phyloP scores from a whole-genome alignment of 371 early-diverging fungal species.

The Rhizopus sp. region DNA sequence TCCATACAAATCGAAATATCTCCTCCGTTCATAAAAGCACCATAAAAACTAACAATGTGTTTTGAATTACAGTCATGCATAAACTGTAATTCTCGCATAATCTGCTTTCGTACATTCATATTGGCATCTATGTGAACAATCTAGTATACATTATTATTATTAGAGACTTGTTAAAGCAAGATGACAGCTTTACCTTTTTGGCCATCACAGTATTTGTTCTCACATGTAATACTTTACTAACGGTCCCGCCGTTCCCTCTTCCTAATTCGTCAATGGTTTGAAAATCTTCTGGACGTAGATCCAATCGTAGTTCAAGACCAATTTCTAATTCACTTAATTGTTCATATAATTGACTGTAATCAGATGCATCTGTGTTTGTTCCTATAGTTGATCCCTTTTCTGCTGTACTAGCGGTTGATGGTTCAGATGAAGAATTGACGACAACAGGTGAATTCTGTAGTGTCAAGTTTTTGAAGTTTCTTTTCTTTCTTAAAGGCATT shows the following conservation, averaged over 20 bases:
- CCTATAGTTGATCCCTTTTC: conserved; percentile 2
- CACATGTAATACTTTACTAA: conserved; percentile 75
- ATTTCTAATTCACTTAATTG: conserved; percentile 65
- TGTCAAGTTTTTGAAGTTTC: conserved; percentile 73
- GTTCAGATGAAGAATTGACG: conserved; percentile 19
- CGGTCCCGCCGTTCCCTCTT: conserved; percentile 87
- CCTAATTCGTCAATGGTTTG: conserved; percentile 79
- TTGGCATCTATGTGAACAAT: conserved; percentile 80
- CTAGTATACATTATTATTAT: conserved; percentile 37
- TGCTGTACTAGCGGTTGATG: conserved; percentile 15
- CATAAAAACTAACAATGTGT: conserved; percentile 89
- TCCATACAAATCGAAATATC: conserved; percentile 93
- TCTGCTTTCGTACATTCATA: conserved; percentile 74
- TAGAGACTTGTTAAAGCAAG: background rate
- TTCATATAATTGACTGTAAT: conserved; percentile 44
- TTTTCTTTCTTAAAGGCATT: conserved; percentile 67
- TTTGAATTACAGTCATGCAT: conserved; percentile 83
- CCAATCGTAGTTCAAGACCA: conserved; percentile 74
- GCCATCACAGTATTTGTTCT: conserved; percentile 85
- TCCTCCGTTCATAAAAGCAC: conserved; percentile 80
- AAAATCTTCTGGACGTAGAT: conserved; percentile 84
- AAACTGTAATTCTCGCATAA: conserved; percentile 85
- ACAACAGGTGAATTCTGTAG: conserved; percentile 53
- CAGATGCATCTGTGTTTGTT: conserved; percentile 21
- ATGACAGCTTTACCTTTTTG: conserved; percentile 61